phyloP scores from a whole-genome alignment of 164 flowering plant genomes.

The Cinnamomum micranthum region DNA sequence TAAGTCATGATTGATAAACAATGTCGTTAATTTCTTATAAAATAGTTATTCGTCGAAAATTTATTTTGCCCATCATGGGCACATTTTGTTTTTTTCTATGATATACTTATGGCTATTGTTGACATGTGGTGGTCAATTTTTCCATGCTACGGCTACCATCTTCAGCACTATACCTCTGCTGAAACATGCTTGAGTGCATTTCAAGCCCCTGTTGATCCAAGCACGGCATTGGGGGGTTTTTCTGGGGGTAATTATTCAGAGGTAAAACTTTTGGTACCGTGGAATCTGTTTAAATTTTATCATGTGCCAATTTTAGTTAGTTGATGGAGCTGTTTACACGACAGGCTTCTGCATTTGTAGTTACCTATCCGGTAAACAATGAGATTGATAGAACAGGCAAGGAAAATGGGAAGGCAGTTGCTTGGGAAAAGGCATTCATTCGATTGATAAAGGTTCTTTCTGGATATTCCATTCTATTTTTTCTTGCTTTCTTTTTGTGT shows the following conservation, averaged over 20 bases:
- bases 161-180: slow-evolving; percentile 82
- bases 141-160: background rate
- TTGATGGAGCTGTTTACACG: slow-evolving; percentile 10
- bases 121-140: background rate
- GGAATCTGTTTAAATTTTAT: background rate
- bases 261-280: slow-evolving; percentile 36
- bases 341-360: slow-evolving; percentile 95
- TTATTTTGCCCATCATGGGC: background rate
- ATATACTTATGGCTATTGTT: background rate
- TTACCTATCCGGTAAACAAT: slow-evolving; percentile 92
- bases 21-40: too few relatives aligned
- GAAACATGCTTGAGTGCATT: slow-evolving; percentile 86
- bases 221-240: slow-evolving; percentile 85
- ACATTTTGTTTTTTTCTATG: background rate
- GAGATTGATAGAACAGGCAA: slow-evolving; percentile 51
- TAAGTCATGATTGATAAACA: background rate
- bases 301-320: background rate
- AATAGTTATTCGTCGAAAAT: background rate
- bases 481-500: too few relatives aligned
- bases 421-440: slow-evolving; percentile 98
- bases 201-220: slow-evolving; percentile 93
- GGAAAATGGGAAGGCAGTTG: slow-evolving; percentile 68
- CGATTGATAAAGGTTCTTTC: slow-evolving; percentile 60
- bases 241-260: slow-evolving; percentile 73
- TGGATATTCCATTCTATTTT: background rate